Conservation (phyloP, 768 basidiomycete genomes). For the Pulveroboletus sp. region DNA sequence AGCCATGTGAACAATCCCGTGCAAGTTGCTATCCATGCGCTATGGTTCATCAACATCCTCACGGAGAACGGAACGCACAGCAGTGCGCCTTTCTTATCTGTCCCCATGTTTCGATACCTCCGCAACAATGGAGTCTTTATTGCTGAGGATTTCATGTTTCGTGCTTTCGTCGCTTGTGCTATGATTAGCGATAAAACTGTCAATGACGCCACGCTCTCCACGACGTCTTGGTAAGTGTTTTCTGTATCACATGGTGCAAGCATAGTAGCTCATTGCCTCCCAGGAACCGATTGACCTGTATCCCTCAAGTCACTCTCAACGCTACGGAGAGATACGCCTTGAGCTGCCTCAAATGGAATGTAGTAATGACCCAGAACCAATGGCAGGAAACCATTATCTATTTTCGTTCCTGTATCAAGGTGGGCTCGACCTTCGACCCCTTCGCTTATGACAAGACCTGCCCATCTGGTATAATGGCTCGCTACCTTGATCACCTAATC, state of each 20-base stretch:
- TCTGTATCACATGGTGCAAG: not conserved
- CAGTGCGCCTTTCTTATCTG: constrained; percentile 24
- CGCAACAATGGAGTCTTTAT: constrained; percentile 24
- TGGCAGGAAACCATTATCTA: constrained; percentile 24
- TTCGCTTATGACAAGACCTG: constrained; percentile 19
- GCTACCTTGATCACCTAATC: constrained; percentile 20
- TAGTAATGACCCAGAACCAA: constrained; percentile 14
- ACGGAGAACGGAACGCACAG: constrained; percentile 11
- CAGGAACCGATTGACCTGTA: constrained; percentile 21
- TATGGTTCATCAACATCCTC: constrained; percentile 33
- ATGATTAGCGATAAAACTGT: constrained; percentile 35
- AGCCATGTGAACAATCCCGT: constrained; percentile 23
- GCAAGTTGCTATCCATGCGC: constrained; percentile 27
- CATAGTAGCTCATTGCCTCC: constrained; percentile 6
- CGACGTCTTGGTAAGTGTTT: constrained; percentile 29
- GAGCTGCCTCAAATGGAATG: constrained; percentile 21
- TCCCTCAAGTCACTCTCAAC: constrained; percentile 23
- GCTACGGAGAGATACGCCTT: constrained; percentile 22
- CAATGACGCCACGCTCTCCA: constrained; percentile 30
- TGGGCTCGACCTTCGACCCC: constrained; percentile 23
- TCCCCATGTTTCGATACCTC: constrained; percentile 30
- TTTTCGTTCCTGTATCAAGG: constrained; percentile 25
- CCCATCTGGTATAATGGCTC: constrained; percentile 13
- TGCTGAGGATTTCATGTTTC: constrained; percentile 35
- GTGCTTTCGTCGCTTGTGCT: constrained; percentile 32